A percentile compares a stretch with the other conserved stretches of the same genome.
phyloP scores from a whole-genome alignment of 176 grass and related monocot genomes.

The Carex littledalei region DNA sequence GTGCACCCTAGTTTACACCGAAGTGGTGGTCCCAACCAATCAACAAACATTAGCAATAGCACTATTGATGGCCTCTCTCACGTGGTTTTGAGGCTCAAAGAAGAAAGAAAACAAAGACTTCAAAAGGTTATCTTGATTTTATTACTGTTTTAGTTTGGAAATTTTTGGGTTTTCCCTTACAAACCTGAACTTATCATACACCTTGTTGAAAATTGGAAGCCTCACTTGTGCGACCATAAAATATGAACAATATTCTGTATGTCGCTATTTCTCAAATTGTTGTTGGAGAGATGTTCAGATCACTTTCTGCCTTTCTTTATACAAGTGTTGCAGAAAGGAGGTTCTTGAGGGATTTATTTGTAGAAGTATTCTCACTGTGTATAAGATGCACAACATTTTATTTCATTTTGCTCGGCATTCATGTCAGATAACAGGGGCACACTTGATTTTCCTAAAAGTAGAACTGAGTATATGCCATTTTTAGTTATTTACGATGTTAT shows the following conservation, averaged over 20 bases:
- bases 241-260: background rate
- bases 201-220: background rate
- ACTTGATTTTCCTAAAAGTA: background rate
- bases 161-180: background rate
- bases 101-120: constrained; percentile 57
- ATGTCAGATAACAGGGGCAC: background rate
- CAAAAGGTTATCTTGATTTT: constrained; percentile 50
- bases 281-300: background rate
- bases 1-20: constrained; percentile 92
- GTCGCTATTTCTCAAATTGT: background rate
- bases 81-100: constrained; percentile 60
- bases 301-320: background rate
- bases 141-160: background rate
- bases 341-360: background rate
- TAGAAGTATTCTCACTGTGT: background rate
- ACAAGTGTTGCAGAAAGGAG: background rate
- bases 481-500: background rate
- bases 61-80: constrained; percentile 69
- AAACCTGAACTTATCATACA: background rate
- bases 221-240: background rate
- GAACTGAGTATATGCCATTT: background rate
- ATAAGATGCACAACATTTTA: background rate
- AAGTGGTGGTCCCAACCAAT: constrained; percentile 45
- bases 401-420: background rate
- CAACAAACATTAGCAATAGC: constrained; percentile 72